Evolutionary conservation across 2,329 filamentous ascomycete species (phyloP), one percentile per base, ranked within the genome.

Genomic region (Nigrospora osmanthi): DNA sequence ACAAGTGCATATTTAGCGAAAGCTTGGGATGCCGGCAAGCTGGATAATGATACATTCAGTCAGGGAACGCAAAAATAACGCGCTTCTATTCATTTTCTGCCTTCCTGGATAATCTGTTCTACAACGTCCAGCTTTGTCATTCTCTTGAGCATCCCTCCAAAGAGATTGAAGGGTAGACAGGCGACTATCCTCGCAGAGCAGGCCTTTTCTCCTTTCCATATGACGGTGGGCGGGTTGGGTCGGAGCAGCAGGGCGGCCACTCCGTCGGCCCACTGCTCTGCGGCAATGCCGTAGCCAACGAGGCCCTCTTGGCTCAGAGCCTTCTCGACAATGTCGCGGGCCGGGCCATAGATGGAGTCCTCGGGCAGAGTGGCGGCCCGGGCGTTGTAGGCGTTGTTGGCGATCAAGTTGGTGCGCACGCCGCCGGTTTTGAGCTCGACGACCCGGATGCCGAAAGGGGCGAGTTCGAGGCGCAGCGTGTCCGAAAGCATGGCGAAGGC

Each of bases 391-490:
- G 44, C 42, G 15, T 47, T 48, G 43, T 48, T 48, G 2, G 40
- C 6, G 36, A 48, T 45, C 17, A 48, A 38, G 14, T 48, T 48
- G 11, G 43, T 48, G 17, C 23, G 32, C 14, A 48, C 46, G 31
- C 39, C 40, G 11, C 42, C 46, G 16, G 43, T 51, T 35, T 47
- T 49, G 40, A 51, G 49, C 37, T 51, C 49, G 34, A 61, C 38
- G 5, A 64, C 60, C 7, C 49, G 48, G 38, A 64, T 48, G 15
- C 55, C 54, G 30, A 64, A 57, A 2, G 61, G 58, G 2, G 45
- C 42, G 15, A 66, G 42, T 47, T 65, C 63, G n/a, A 62, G 45
- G 10, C 61, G 58, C 35, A 64, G 49, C 11, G 54, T 54, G 14
- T 61, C 58, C 11, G 52, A 50, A 31, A 61, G 52, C 42, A 50